A percentile compares a stretch with the other conserved stretches of the same genome.
These are phyloP conservation scores for Blastobotrys capitulatus DNA, from an alignment of 1,139 yeast species.

Conservation along the genomic window DNA sequence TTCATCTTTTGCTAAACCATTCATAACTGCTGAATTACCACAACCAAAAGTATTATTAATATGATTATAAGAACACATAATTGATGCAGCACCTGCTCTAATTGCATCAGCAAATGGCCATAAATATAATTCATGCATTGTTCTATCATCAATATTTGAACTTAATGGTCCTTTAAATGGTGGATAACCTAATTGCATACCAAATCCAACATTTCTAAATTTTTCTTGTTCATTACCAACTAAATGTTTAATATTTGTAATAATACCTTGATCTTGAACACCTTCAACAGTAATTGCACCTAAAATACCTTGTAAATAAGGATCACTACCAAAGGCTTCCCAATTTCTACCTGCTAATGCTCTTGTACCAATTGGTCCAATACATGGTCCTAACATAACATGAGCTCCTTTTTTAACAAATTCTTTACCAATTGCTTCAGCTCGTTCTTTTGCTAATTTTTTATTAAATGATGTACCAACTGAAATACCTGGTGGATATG, in stretches of 20 bases:
- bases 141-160: conserved; percentile 51
- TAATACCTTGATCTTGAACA: conserved; percentile 52
- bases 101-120: conserved; percentile 67
- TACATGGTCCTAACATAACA: conserved; percentile 54
- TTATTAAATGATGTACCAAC: conserved; percentile 55
- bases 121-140: conserved; percentile 56
- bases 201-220: conserved; percentile 11
- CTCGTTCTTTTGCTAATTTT: conserved; percentile 47
- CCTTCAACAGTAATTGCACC: conserved; percentile 53
- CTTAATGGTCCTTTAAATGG: conserved; percentile 11
- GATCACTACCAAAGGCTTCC: conserved; percentile 64
- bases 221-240: conserved; percentile 58
- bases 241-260: conserved; percentile 51
- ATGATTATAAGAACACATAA: conserved; percentile 58
- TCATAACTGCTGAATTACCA: conserved; percentile 53
- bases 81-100: conserved; percentile 56
- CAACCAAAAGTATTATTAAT: conserved; percentile 57
- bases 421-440: conserved; percentile 54
- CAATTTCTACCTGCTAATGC: conserved; percentile 63
- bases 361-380: conserved; percentile 57
- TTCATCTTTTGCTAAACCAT: conserved; percentile 54
- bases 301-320: conserved; percentile 53
- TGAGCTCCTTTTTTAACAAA: conserved; percentile 53
- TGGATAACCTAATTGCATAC: not conserved
- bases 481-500: conserved; percentile 56